Conservation (phyloP, 108 stramenopile species). For the Conticribra weissflogii region DNA sequence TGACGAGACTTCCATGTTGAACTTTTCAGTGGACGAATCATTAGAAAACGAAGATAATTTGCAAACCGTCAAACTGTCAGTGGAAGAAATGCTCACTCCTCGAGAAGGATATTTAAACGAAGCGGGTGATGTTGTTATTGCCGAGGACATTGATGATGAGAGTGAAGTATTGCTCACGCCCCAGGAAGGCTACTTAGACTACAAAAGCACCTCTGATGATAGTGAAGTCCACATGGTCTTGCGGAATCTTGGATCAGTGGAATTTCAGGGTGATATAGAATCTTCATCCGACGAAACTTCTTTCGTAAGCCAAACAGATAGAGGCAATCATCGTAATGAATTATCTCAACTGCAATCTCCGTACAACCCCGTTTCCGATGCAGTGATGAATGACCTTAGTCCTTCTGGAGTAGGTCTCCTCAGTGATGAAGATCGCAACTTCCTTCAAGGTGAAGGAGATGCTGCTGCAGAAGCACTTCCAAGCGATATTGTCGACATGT, state of each 20-base stretch:
- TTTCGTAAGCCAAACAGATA: background rate
- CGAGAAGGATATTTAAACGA: slow-evolving; percentile 1
- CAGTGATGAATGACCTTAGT: background rate
- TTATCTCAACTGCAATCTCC: background rate
- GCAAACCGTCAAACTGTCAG: background rate
- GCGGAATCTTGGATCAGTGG: background rate
- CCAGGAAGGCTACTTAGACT: slow-evolving; percentile 7
- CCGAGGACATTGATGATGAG: background rate
- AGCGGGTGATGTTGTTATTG: background rate
- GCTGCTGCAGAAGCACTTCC: background rate
- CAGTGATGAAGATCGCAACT: background rate
- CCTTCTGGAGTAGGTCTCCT: background rate
- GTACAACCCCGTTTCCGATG: background rate
- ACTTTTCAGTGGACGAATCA: background rate
- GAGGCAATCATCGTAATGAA: background rate
- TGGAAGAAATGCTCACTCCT: background rate
- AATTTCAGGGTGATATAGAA: background rate
- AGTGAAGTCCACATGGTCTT: background rate
- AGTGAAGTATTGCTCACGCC: slow-evolving; percentile 9
- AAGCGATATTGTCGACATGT: slow-evolving; percentile 2
- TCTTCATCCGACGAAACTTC: background rate
- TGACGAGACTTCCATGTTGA: background rate
- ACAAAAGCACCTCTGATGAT: no score
- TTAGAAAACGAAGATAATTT: background rate
- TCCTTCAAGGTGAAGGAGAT: slow-evolving; percentile 1